Evolutionary conservation across 1,139 yeast species (phyloP), one percentile per base, ranked within the genome.

Genomic region (Geotrichum bryndzae): DNA sequence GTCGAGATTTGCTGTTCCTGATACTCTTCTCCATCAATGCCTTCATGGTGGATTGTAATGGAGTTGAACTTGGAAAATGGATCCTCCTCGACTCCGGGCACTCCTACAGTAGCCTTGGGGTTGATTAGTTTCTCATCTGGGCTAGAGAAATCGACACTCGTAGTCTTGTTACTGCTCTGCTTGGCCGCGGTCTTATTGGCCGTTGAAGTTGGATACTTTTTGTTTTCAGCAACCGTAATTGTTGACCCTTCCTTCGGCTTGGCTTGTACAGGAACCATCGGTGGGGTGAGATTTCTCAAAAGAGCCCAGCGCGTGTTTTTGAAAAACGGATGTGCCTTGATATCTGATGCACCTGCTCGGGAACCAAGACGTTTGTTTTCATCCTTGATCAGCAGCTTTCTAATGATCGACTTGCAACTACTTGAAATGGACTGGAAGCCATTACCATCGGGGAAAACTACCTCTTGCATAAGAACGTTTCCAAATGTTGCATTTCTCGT

Each of bases 251-350:
- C 91, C 86, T 61, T 90, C 55, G 29, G 41, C 55, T 25, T 53
- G 10, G 22, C 46, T 41, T 53, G 80, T 0, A 88, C 88, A 0
- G 99, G 99, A 35, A 94, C 85, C 85, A 94, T 87, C 13, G 99
- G 99, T 0, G 99, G 98, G 63, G 87, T 87, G 71, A 87, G 94
- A 73, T 94, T 89, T 68, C 99, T 82, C 65, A 94, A 78, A 65
- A 94, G 78, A 0, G 99, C 97, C 99, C 99, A 94, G 72, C 91
- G 96, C 0, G 90, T 86, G 68, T 80, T 87, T 71, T 91, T 92
- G 79, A 94, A 94, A 70, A 91, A 94, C 0, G 88, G 85, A 73
- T 94, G 99, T 64, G 84, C 84, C 71, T 94, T 94, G 61, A 94
- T 84, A 70, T 94, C 99, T 1, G 96, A 87, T 0, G 99, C 99